A percentile compares a stretch with the other conserved stretches of the same genome.
phyloP scores from a whole-genome alignment of 139 green algal genomes.

The Coelastrella sp. region DNA sequence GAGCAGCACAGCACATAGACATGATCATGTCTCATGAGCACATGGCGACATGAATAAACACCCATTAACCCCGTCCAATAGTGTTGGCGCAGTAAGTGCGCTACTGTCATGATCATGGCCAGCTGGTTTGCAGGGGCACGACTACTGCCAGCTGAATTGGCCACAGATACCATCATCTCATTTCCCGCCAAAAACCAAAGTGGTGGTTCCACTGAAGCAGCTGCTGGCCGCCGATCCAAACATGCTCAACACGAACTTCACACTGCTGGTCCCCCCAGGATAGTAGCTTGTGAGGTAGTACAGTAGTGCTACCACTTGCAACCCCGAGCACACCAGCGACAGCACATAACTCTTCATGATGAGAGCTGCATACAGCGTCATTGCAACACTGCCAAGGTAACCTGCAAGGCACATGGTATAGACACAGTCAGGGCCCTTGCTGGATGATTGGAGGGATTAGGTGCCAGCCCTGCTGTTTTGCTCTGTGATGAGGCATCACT shows the following conservation, averaged over 20 bases:
- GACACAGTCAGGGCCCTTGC: neutral
- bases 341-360: conserved; percentile 92
- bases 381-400: conserved; percentile 84
- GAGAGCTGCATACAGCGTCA: conserved; percentile 89
- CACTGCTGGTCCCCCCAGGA: conserved; percentile 83
- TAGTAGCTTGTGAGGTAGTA: conserved; percentile 96
- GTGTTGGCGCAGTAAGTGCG: no score
- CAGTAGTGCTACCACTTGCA: conserved; percentile 89
- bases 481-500: no score
- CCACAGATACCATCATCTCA: neutral
- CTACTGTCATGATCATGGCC: no score
- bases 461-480: no score
- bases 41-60: no score
- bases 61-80: no score
- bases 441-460: no score
- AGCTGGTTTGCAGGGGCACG: no score
- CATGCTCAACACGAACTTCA: conserved; percentile 72
- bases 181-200: conserved; percentile 14
- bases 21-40: no score
- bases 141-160: neutral
- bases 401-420: conserved; percentile 54
- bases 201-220: conserved; percentile 46
- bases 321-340: conserved; percentile 78
- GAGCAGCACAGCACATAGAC: no score
- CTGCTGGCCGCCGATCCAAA: conserved; percentile 54